These are phyloP conservation scores for Fusarium siculi DNA, from an alignment of 2,329 filamentous ascomycete species.

Conservation along the genomic window DNA sequence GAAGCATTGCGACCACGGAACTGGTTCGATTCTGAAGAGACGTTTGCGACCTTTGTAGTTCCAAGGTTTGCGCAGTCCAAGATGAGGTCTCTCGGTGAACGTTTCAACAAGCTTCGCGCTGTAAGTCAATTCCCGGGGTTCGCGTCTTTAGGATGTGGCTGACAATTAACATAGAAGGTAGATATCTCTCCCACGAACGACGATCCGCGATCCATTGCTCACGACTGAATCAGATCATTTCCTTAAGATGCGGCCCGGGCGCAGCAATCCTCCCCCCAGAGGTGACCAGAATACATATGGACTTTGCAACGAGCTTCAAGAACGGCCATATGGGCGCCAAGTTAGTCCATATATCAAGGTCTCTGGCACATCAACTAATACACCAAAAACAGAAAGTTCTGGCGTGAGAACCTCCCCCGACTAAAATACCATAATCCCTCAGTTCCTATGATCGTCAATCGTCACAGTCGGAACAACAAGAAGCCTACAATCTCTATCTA, in stretches of 20 bases:
- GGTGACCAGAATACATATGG: conserved; percentile 78
- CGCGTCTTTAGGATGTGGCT: conserved; percentile 14
- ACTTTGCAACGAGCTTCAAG: conserved; percentile 71
- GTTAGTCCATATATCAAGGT: conserved; percentile 57
- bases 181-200: conserved; percentile 26
- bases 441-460: conserved; percentile 83
- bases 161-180: conserved; percentile 56
- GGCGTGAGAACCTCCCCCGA: conserved; percentile 81
- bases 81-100: conserved; percentile 66
- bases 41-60: conserved; percentile 28
- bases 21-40: conserved; percentile 22
- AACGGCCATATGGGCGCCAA: conserved; percentile 78
- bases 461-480: conserved; percentile 65
- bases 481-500: conserved; percentile 74
- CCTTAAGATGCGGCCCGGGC: conserved; percentile 82
- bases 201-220: conserved; percentile 38
- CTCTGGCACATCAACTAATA: conserved; percentile 12
- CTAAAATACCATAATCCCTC: conserved; percentile 95
- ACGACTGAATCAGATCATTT: conserved; percentile 68
- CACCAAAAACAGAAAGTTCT: conserved; percentile 77
- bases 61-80: conserved; percentile 37
- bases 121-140: conserved; percentile 60
- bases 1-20: conserved; percentile 35
- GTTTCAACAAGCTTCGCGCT: conserved; percentile 78
- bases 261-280: conserved; percentile 82